Conservation (phyloP, 169 alveolate species). For the Eimeria maxima region DNA sequence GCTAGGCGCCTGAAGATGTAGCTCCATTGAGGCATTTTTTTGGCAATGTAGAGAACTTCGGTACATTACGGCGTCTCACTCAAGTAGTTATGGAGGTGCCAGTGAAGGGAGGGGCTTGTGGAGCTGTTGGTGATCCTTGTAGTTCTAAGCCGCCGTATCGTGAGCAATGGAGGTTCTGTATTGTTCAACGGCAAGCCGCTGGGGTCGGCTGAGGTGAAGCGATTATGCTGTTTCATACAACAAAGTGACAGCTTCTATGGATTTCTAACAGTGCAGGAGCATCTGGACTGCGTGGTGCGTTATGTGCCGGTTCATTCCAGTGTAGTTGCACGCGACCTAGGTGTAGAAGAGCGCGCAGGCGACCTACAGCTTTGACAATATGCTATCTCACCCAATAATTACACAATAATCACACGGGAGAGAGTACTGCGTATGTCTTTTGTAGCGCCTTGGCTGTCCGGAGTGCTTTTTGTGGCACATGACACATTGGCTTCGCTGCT, state of each 20-base stretch:
- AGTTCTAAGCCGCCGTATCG: conserved; percentile 84
- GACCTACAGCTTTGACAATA: neutral
- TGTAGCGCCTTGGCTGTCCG: neutral
- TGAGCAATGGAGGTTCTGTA: conserved; percentile 83
- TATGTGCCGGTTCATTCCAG: neutral
- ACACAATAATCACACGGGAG: neutral
- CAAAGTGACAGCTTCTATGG: conserved; percentile 92
- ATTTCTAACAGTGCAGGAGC: conserved; percentile 90
- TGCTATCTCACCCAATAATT: neutral
- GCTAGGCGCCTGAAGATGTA: neutral
- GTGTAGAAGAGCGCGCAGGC: neutral
- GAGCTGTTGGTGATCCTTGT: neutral
- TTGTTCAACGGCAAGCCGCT: conserved; percentile 83
- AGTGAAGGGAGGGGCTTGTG: neutral
- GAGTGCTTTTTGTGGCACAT: neutral
- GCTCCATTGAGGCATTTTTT: neutral
- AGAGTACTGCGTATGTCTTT: neutral
- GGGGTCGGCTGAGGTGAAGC: conserved; percentile 84
- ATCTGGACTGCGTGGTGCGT: conserved; percentile 81
- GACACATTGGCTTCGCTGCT: neutral
- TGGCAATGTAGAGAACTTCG: neutral
- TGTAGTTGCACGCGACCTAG: neutral
- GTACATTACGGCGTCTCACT: neutral
- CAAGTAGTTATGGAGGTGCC: neutral
- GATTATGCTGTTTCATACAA: conserved; percentile 90